Evolutionary conservation across 257 asterid genomes (phyloP).

Genomic region (Fraxinus pennsylvanica): DNA sequence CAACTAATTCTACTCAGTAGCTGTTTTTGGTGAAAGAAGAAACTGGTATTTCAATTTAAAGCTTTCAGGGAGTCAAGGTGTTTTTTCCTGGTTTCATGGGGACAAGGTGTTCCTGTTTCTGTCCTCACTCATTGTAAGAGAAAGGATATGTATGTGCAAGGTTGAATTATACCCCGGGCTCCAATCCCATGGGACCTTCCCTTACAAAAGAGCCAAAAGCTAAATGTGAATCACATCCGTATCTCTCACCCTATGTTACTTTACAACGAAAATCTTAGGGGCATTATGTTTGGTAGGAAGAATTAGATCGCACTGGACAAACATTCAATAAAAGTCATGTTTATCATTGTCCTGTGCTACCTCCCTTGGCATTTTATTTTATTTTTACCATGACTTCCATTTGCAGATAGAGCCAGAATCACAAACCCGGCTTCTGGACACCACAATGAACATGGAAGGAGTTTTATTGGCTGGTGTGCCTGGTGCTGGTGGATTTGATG

Average conservation of each 20-base stretch:
- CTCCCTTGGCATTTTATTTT: conserved; percentile 16
- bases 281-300: background rate
- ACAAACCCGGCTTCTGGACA: conserved; percentile 72
- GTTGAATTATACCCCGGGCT: background rate
- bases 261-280: background rate
- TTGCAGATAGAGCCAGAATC: conserved; percentile 94
- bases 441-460: conserved; percentile 81
- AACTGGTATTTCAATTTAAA: background rate
- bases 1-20: background rate
- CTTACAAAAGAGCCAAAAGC: background rate
- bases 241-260: background rate
- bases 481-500: conserved; percentile 98
- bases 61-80: background rate
- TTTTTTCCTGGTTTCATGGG: background rate
- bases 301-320: background rate
- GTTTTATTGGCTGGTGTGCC: conserved; percentile 92
- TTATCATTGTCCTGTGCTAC: background rate
- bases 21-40: background rate
- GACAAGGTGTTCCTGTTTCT: background rate
- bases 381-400: background rate
- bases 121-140: background rate
- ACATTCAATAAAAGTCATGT: background rate
- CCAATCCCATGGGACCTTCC: background rate
- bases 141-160: background rate
- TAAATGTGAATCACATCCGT: background rate